Evolutionary conservation across 805 yeast species (phyloP).

Genomic region (Kodamaea kakaduensis): DNA sequence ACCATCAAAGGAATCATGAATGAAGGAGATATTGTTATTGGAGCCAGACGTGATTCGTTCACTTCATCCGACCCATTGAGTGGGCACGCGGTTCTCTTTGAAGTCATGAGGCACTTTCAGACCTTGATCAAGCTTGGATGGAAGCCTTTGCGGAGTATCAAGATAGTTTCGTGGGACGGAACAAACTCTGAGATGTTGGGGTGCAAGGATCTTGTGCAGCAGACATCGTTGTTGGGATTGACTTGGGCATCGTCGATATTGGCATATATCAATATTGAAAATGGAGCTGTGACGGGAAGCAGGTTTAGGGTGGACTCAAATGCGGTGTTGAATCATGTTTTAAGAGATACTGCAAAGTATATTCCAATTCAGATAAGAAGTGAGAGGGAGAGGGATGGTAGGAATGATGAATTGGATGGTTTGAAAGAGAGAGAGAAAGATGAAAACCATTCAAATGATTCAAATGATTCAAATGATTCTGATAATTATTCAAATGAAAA

Average conservation of each 20-base stretch:
- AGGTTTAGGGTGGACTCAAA: slow-evolving; percentile 31
- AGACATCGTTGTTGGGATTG: slow-evolving; percentile 15
- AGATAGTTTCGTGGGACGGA: slow-evolving; percentile 42
- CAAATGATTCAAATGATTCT: too few species aligned
- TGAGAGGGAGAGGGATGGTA: slow-evolving; percentile 12
- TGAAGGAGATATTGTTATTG: slow-evolving; percentile 39
- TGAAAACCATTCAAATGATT: too few species aligned
- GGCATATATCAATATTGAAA: slow-evolving; percentile 37
- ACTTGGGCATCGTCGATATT: slow-evolving; percentile 20
- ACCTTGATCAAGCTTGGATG: slow-evolving; percentile 33
- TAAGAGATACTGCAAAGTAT: slow-evolving; percentile 9
- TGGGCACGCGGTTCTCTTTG: slow-evolving; percentile 38
- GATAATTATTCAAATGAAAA: slow-evolving; percentile 5
- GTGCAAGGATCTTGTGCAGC: slow-evolving; percentile 19
- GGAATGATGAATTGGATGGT: slow-evolving; percentile 18
- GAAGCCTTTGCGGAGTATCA: slow-evolving; percentile 39
- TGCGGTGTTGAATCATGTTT: slow-evolving; percentile 33
- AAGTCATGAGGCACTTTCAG: slow-evolving; percentile 34
- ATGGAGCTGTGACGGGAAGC: slow-evolving; percentile 36
- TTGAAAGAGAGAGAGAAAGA: slow-evolving; percentile 13
- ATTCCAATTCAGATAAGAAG: slow-evolving; percentile 31
- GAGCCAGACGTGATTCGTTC: slow-evolving; percentile 37
- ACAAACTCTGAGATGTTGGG: slow-evolving; percentile 33
- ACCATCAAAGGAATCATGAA: slow-evolving; percentile 32
- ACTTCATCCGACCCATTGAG: slow-evolving; percentile 35